Base-by-base conservation (phyloP, 768 basidiomycete species). In the Sporobolomyces phaffii region DNA sequence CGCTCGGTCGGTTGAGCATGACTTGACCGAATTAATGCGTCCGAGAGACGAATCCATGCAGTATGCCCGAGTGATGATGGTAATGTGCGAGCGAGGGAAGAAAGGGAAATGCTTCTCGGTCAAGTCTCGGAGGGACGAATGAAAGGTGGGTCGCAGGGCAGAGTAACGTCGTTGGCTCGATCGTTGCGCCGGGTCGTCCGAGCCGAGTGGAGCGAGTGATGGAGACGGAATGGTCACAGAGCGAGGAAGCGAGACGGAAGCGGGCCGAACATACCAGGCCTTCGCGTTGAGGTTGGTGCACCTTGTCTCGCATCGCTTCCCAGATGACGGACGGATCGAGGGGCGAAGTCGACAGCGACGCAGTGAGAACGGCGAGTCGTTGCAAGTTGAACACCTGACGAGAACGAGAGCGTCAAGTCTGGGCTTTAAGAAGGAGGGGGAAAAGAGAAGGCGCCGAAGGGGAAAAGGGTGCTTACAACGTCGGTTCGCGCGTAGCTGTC, bases 301-400 rank as follows among this genome's bases (percentile, higher is more conserved):
- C 84, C 58, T 89, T 86, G 79, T 99, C 96, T 75, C 97, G 94
- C 96, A 98, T 98, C 2, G 94, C 94, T 76, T 98, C 94, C 78
- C 94, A 98, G 64, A 98, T 97, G n/a, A 99, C 84, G 26, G 86
- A 89, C 0, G 96, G 86, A 76, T 99, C 91, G 2, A 93, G 93
- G 2, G 96, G 94, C 15, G 86, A 85, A 74, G 88, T 87, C 5
- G 85, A 88, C 15, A 99, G 83, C 1, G 96, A 93, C 4, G 92
- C 94, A 2, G 94, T 98, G 60, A 99, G 82, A 33, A 99, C 96
- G 0, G 94, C 96, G 18, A 99, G 81, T 26, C 96, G 85, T 78
- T 99, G 96, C 60, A 99, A 81, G 77, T 99, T 99, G 81, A 98
- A 99, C 18, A 99, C 87, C 96, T 99, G 73, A 28, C 34, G 56